Evolutionary conservation across 106 monocot species (phyloP).

Genomic region (Chionographis japonica): DNA sequence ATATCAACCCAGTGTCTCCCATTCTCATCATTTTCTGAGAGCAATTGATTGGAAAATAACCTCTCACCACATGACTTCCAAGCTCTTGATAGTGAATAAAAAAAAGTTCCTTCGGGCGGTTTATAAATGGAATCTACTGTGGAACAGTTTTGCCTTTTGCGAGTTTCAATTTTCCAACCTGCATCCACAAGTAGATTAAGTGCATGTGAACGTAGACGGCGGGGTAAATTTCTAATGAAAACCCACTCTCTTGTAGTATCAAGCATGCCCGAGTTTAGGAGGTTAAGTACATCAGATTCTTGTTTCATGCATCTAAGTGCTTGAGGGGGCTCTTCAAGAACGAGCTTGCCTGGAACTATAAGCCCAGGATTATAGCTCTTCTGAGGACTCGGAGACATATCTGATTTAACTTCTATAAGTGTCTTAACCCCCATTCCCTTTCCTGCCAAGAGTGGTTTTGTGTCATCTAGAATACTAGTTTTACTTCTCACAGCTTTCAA

Average conservation of each 20-base stretch:
- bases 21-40: constrained; percentile 8
- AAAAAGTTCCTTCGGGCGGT: constrained; percentile 18
- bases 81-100: constrained; percentile 47
- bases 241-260: constrained; percentile 4
- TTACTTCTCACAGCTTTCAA: constrained; percentile 50
- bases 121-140: constrained; percentile 21
- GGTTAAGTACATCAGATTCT: neutral
- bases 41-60: constrained; percentile 12
- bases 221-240: constrained; percentile 13
- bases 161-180: constrained; percentile 41
- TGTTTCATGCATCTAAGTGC: neutral
- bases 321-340: constrained; percentile 10
- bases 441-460: neutral
- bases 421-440: constrained; percentile 1
- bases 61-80: constrained; percentile 59
- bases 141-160: constrained; percentile 11
- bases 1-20: constrained; percentile 48
- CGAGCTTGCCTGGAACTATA: neutral
- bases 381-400: constrained; percentile 2
- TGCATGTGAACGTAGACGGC: constrained; percentile 48
- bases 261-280: neutral
- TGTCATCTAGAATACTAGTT: constrained; percentile 19
- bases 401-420: constrained; percentile 3
- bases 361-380: constrained; percentile 4
- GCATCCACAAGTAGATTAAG: constrained; percentile 43